Base-by-base conservation (phyloP, 2,329 filamentous ascomycete species). In the Plenodomus tracheiphilus region DNA sequence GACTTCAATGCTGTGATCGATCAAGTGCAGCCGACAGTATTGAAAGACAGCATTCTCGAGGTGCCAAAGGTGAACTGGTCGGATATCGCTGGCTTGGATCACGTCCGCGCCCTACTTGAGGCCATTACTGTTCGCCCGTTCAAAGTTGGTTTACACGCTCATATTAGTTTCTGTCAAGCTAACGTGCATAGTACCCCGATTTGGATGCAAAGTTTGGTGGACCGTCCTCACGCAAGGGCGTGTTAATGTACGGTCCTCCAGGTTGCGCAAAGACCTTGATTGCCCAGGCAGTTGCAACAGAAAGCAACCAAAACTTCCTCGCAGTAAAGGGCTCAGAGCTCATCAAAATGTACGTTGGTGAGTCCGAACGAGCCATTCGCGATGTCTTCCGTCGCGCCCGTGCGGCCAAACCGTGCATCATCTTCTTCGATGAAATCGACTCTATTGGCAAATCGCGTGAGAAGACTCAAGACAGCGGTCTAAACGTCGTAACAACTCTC, bases 361-460 rank as follows among this genome's bases (percentile, higher is more conserved):
- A 97, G 71, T 93, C 91, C 2, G 93, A 97, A 74, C 85, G 91
- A 10, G 86, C 88, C 7, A 82, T 97, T 36, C 85, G 93, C 32
- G 88, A 91, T 46, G 84, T 97, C 1, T 97, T 97, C 69, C 82
- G 86, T 44, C 89, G 92, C 61, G 93, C 93, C 1, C 82, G 88
- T 36, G 86, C 87, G n/a, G 92, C 91, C 8, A 85, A 86, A 43
- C 93, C 93, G 0, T 91, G 89, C 68, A 93, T 97, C 73, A 91
- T 97, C 62, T 97, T 97, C 79, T 96, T 97, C 59, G 92, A 97
- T 69, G 92, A 97, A 71, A 94, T 97, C 61, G 92, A 97, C 74
- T 86, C 89, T 4, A 93, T 97, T 54, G 88, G 80, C 32, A 79
- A 80, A 28, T 78, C 78, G 72, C 64, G 86, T 75, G 80, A 77